Conservation (phyloP, 2,329 filamentous ascomycete genomes). For the Cladorrhinum sp. region DNA sequence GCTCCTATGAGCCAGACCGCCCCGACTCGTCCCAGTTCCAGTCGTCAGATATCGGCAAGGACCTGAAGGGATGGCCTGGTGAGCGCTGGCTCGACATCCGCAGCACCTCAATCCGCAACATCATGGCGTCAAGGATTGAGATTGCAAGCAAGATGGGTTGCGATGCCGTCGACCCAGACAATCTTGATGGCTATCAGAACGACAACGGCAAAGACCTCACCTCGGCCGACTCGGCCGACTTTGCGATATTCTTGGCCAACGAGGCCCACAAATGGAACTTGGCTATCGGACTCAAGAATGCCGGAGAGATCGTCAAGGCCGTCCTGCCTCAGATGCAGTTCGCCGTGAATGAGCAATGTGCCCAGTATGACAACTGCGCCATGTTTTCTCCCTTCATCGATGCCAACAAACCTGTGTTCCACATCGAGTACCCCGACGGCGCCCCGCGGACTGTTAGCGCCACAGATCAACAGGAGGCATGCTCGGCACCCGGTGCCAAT, state of each 20-base stretch:
- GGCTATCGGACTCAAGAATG: slow-evolving; percentile 67
- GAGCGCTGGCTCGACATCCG: slow-evolving; percentile 65
- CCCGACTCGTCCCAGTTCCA: slow-evolving; percentile 55
- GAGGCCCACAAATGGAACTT: slow-evolving; percentile 54
- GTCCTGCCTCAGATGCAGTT: slow-evolving; percentile 54
- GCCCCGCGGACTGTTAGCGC: slow-evolving; percentile 35
- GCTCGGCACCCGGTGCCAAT: slow-evolving; percentile 43
- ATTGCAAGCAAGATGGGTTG: slow-evolving; percentile 61
- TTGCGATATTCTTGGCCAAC: slow-evolving; percentile 56
- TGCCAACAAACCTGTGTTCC: slow-evolving; percentile 65
- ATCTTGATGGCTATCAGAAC: slow-evolving; percentile 56
- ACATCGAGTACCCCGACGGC: slow-evolving; percentile 63
- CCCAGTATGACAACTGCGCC: slow-evolving; percentile 50
- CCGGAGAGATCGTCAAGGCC: slow-evolving; percentile 53
- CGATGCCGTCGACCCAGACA: slow-evolving; percentile 68
- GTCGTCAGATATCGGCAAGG: slow-evolving; percentile 53
- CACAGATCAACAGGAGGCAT: slow-evolving; percentile 40
- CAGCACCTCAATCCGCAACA: slow-evolving; percentile 55
- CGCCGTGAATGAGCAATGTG: slow-evolving; percentile 68
- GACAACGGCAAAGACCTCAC: slow-evolving; percentile 61
- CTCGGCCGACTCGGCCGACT: slow-evolving; percentile 53
- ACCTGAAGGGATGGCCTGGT: slow-evolving; percentile 60
- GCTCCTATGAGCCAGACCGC: slow-evolving; percentile 63
- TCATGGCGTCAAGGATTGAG: slow-evolving; percentile 61
- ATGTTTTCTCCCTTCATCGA: slow-evolving; percentile 56